phyloP scores from a whole-genome alignment of 352 stramenopile genomes.

The Globisporangium carolinianum region DNA sequence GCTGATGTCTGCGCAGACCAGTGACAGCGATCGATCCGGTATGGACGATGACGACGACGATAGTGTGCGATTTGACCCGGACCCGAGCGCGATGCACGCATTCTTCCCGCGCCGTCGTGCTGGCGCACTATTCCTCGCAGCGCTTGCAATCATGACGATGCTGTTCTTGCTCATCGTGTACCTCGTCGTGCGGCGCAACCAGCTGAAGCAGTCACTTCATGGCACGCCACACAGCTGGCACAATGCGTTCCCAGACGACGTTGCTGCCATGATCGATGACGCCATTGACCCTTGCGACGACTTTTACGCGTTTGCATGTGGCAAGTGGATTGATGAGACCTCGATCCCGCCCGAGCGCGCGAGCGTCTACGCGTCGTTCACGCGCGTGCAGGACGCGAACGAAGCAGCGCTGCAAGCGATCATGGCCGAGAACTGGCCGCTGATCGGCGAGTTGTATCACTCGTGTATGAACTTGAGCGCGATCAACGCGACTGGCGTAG shows the following conservation, averaged over 20 bases:
- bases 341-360: slow-evolving; percentile 21
- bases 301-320: slow-evolving; percentile 29
- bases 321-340: slow-evolving; percentile 21
- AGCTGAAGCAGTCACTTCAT: slow-evolving; percentile 20
- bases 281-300: slow-evolving; percentile 21
- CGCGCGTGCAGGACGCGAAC: slow-evolving; percentile 20
- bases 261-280: slow-evolving; percentile 19
- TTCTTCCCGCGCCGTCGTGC: slow-evolving; percentile 15
- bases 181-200: slow-evolving; percentile 28
- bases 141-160: slow-evolving; percentile 19
- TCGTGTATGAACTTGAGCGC: slow-evolving; percentile 63
- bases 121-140: slow-evolving; percentile 18
- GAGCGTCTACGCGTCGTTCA: slow-evolving; percentile 20
- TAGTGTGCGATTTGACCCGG: background rate
- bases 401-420: slow-evolving; percentile 21
- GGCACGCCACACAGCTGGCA: slow-evolving; percentile 14
- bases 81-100: background rate
- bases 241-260: slow-evolving; percentile 14
- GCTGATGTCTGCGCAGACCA: background rate
- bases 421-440: slow-evolving; percentile 36
- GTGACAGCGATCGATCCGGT: background rate
- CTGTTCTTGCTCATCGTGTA: slow-evolving; percentile 40
- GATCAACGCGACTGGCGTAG: slow-evolving; percentile 30
- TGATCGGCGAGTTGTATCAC: slow-evolving; percentile 45
- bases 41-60: slow-evolving; percentile 7